Evolutionary conservation across 805 yeast genomes (phyloP).

Genomic region (Schwanniomyces sp.): DNA sequence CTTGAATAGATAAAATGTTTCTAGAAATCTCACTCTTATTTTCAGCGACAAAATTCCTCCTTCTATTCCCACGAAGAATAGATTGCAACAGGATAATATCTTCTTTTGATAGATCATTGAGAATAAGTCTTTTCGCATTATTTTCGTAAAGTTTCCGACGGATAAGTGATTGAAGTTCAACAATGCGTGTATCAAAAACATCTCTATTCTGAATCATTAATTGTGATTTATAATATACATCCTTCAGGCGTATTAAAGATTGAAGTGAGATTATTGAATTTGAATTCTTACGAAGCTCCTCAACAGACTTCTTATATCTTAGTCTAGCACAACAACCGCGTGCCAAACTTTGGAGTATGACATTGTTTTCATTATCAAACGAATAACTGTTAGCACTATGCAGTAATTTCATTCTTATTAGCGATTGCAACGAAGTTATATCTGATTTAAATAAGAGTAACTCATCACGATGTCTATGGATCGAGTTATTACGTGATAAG

Average conservation of each 20-base stretch:
- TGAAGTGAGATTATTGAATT: slow-evolving; percentile 35
- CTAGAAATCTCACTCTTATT: slow-evolving; percentile 6
- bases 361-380: slow-evolving; percentile 9
- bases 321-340: slow-evolving; percentile 41
- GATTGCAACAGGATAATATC: slow-evolving; percentile 36
- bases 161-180: slow-evolving; percentile 29
- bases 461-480: slow-evolving; percentile 35
- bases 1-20: slow-evolving; percentile 10
- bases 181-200: slow-evolving; percentile 18
- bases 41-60: slow-evolving; percentile 22
- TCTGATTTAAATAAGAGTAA: slow-evolving; percentile 26
- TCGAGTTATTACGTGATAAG: slow-evolving; percentile 27
- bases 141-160: slow-evolving; percentile 24
- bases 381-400: slow-evolving; percentile 8
- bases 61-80: slow-evolving; percentile 32
- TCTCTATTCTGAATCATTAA: slow-evolving; percentile 21
- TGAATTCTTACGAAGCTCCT: slow-evolving; percentile 7
- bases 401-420: slow-evolving; percentile 27
- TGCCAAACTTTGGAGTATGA: slow-evolving; percentile 38
- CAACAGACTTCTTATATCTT: slow-evolving; percentile 7
- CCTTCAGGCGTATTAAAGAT: slow-evolving; percentile 28
- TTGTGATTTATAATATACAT: slow-evolving; percentile 17
- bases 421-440: slow-evolving; percentile 40
- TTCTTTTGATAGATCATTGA: slow-evolving; percentile 15
- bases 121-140: slow-evolving; percentile 10